phyloP scores from a whole-genome alignment of 768 basidiomycete genomes.

The Cystobasidium ongulense region DNA sequence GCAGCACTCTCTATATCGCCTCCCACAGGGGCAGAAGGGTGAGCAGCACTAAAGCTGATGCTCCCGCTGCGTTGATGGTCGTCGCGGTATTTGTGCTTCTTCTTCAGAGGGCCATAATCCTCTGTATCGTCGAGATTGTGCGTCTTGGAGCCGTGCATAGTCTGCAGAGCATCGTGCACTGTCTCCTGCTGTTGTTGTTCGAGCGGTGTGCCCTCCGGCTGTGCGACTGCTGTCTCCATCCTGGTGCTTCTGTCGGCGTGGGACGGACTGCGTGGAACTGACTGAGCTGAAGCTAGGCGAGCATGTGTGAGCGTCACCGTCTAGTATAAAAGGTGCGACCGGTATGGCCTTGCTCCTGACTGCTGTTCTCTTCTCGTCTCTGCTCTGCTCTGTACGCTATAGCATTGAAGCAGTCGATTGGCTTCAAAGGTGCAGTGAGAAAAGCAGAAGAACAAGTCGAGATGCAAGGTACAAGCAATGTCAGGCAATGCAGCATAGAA shows the following conservation, averaged over 20 bases:
- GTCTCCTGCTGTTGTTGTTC: neutral
- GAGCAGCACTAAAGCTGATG: neutral
- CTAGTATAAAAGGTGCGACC: neutral
- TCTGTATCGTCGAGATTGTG: neutral
- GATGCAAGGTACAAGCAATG: too few species aligned
- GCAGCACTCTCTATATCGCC: neutral
- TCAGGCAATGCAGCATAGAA: too few species aligned
- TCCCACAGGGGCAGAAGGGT: neutral
- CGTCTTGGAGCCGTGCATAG: too few species aligned
- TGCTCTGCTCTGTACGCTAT: too few species aligned
- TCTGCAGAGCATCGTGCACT: neutral
- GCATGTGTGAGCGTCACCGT: too few species aligned
- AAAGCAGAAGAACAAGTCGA: too few species aligned
- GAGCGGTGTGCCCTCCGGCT: neutral
- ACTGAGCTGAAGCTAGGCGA: neutral
- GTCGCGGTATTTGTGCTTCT: constrained; percentile 12
- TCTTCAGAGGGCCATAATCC: constrained; percentile 2
- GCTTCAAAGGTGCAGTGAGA: neutral
- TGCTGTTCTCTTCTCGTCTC: too few species aligned
- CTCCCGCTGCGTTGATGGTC: constrained; percentile 1
- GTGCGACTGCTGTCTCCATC: neutral
- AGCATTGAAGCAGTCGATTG: too few species aligned
- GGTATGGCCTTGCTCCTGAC: neutral
- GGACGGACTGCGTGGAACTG: neutral
- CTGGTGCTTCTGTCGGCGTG: neutral